phyloP scores from a whole-genome alignment of 1,139 yeast species.

The Nakaseomyces delphensis region DNA sequence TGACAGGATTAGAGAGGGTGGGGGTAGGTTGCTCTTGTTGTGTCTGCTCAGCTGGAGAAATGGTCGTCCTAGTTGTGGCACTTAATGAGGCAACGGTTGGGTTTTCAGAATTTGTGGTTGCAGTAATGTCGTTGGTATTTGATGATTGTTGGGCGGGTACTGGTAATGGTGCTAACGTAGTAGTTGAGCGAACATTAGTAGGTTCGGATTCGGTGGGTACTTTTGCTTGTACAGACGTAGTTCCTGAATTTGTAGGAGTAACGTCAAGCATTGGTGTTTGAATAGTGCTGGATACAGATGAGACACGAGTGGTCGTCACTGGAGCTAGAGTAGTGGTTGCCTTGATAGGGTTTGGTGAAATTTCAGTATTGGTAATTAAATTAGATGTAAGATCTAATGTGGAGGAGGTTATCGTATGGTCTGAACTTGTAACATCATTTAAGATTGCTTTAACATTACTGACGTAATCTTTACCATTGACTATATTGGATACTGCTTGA shows the following conservation, averaged over 20 bases:
- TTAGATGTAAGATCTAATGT: conserved; percentile 21
- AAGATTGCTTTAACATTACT: conserved; percentile 29
- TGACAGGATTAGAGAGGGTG: conserved; percentile 5
- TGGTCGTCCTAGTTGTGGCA: conserved; percentile 7
- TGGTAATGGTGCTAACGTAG: conserved; percentile 6
- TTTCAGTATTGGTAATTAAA: conserved; percentile 8
- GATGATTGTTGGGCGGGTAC: not conserved
- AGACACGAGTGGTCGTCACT: conserved; percentile 6
- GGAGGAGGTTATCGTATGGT: conserved; percentile 25
- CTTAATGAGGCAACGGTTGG: not conserved
- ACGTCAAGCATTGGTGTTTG: too few relatives aligned
- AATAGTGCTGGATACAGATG: too few relatives aligned
- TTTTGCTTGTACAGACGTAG: conserved; percentile 7
- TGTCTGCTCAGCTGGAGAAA: conserved; percentile 7
- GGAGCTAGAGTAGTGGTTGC: conserved; percentile 10
- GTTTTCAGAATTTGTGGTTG: not conserved
- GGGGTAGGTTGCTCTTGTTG: not conserved
- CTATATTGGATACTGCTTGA: conserved; percentile 53
- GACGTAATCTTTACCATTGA: conserved; percentile 36
- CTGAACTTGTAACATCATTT: conserved; percentile 13
- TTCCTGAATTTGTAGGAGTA: too few relatives aligned
- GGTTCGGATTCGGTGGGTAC: not conserved
- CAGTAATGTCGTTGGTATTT: not conserved
- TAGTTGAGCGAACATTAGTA: not conserved
- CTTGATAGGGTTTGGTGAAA: conserved; percentile 6